Evolutionary conservation across 306 rosid genomes (phyloP).

Genomic region (Vigna hirtella): DNA sequence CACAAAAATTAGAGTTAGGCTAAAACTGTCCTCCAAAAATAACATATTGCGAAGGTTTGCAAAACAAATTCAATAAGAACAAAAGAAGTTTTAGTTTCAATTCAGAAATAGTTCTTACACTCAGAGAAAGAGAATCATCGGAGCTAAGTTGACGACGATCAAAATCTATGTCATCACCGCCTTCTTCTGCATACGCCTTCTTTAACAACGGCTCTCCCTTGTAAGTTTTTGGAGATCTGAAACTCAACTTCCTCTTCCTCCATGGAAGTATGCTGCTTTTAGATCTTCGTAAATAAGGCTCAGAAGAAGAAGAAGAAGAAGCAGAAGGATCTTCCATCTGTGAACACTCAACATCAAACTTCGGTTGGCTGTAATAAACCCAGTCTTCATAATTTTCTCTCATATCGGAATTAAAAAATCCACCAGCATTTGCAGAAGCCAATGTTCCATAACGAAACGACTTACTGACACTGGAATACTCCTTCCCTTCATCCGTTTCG

Average conservation of each 20-base stretch:
- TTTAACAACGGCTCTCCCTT: constrained; percentile 92
- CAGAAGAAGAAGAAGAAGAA: constrained; percentile 53
- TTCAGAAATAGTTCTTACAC: constrained; percentile 55
- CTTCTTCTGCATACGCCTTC: constrained; percentile 94
- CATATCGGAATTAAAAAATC: constrained; percentile 59
- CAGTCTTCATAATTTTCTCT: constrained; percentile 67
- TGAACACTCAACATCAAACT: constrained; percentile 68
- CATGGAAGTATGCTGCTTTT: constrained; percentile 83
- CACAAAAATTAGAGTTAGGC: constrained; percentile 7
- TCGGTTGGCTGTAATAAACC: constrained; percentile 89
- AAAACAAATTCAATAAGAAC: not conserved
- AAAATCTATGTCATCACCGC: constrained; percentile 98
- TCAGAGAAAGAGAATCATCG: constrained; percentile 73
- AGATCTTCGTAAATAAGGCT: constrained; percentile 65
- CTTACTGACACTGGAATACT: constrained; percentile 69
- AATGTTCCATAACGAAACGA: constrained; percentile 91
- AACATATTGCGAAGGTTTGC: too few relatives aligned
- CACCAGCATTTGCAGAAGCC: constrained; percentile 89
- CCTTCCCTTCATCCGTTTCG: constrained; percentile 83
- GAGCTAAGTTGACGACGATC: constrained; percentile 98
- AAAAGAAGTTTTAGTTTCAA: not conserved
- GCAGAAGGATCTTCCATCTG: constrained; percentile 50
- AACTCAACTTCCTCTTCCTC: constrained; percentile 96
- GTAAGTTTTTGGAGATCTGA: constrained; percentile 82
- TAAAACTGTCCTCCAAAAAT: not conserved